Base-by-base conservation (phyloP, 73 alveolate genomes). In the Durusdinium trenchii region DNA sequence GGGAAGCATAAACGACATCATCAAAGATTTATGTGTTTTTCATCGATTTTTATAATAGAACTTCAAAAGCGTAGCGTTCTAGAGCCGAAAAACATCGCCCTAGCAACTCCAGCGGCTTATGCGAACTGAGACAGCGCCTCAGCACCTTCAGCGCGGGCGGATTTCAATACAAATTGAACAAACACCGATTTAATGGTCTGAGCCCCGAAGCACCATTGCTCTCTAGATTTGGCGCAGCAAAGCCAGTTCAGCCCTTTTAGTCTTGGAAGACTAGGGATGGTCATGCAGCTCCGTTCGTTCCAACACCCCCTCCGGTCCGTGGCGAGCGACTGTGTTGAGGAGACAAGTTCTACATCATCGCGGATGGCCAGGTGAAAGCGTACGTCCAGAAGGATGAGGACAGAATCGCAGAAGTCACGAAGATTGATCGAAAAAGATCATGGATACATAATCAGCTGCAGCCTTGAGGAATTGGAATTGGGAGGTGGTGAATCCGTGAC, bases 361-460 rank as follows among this genome's bases (percentile, higher is more conserved):
- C 89, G 45, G 98, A 91, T 32, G 98, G 98, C 10, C 89, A 91
- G 57, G 98, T 71, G n/a, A 69, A 91, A 48, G 98, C 98, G 60
- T 84, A 26, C 43, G 94, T 84, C 40, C 47, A 48, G 52, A 6
- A 32, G 23, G 79, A 38, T 18, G 79, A 9, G 38, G 79, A 64
- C 9, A 32, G 28, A 18, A 32, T 16, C 9, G 6, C 79, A 64
- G 42, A 54, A 54, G 20, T 12, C 9, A 9, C 9, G 20, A 54
- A 54, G 69, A 23, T 57, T 57, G 69, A 57, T 57, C 69, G 30
- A 32, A 32, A 23, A 60, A 23, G 23, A 23, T 23, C 69, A 57
- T 16, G 69, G 69, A 57, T 16, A 12, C 69, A 57, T 57, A 57
- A 57, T 57, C 23, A 12, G 32, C 69, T 57, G 69, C 12, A 57